These are phyloP conservation scores for Paramecium octaurelia DNA, from an alignment of 73 alveolate species.

Conservation along the genomic window DNA sequence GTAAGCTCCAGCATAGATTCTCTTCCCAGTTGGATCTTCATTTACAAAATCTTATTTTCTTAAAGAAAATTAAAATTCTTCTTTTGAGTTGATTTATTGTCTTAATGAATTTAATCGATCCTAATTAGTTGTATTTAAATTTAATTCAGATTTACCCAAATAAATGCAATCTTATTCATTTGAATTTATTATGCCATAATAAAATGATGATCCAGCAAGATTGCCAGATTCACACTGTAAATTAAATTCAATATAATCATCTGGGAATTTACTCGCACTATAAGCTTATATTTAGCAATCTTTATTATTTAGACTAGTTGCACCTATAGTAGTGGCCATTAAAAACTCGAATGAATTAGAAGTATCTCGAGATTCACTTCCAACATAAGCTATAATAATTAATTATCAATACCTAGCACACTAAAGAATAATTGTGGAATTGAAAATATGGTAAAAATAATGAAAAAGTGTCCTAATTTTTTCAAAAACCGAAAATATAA, in stretches of 20 bases:
- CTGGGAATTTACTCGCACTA: background rate
- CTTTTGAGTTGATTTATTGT: background rate
- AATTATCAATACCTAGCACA: background rate
- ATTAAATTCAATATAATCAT: background rate
- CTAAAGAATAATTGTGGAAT: background rate
- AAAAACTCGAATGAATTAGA: background rate
- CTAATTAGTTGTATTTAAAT: background rate
- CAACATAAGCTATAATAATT: background rate
- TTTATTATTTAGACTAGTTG: background rate
- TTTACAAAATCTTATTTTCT: background rate
- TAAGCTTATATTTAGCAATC: background rate
- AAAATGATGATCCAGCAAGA: background rate
- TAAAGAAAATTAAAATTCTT: background rate
- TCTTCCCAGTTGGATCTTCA: background rate
- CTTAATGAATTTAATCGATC: background rate
- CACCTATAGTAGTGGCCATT: slow-evolving; percentile 37
- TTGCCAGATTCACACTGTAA: background rate
- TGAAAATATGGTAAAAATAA: background rate
- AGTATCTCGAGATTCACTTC: background rate
- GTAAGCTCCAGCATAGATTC: background rate
- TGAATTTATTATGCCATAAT: background rate
- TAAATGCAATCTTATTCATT: background rate
- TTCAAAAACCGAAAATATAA: slow-evolving; percentile 10
- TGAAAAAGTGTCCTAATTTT: background rate
- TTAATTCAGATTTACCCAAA: background rate